These are phyloP conservation scores for Scopulariopsis brevicaulis DNA, from an alignment of 2,329 filamentous ascomycete genomes.

Conservation along the genomic window DNA sequence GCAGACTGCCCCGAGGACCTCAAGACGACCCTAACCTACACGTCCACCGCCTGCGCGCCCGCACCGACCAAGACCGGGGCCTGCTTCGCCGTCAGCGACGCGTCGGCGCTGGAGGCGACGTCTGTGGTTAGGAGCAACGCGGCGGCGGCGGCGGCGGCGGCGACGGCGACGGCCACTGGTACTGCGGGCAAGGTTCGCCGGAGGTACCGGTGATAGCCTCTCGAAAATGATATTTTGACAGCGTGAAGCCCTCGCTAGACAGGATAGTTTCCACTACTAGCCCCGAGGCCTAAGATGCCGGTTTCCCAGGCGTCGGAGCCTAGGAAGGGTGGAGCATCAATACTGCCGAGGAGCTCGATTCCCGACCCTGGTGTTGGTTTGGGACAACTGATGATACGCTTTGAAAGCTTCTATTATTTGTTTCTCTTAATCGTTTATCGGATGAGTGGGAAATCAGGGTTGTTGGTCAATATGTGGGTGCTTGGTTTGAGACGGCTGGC, in stretches of 20 bases:
- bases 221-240: no score
- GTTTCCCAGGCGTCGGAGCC: not conserved
- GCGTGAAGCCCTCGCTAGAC: no score
- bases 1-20: constrained; percentile 1
- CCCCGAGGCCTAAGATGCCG: no score
- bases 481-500: no score
- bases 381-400: not conserved
- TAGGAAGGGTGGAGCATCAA: not conserved
- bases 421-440: not conserved
- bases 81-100: constrained; percentile 3
- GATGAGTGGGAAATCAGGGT: not conserved
- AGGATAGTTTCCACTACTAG: no score
- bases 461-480: not conserved
- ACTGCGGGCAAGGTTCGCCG: not conserved
- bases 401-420: not conserved
- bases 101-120: not conserved
- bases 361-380: not conserved
- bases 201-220: not conserved
- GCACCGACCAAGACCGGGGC: not conserved
- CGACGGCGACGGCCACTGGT: not conserved
- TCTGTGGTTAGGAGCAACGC: not conserved
- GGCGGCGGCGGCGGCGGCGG: not conserved
- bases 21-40: constrained; percentile 2
- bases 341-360: not conserved
- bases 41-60: not conserved